Evolutionary conservation across 331 rosid genomes (phyloP), one percentile per base, ranked within the genome.

Genomic region (Spiraea crenata): DNA sequence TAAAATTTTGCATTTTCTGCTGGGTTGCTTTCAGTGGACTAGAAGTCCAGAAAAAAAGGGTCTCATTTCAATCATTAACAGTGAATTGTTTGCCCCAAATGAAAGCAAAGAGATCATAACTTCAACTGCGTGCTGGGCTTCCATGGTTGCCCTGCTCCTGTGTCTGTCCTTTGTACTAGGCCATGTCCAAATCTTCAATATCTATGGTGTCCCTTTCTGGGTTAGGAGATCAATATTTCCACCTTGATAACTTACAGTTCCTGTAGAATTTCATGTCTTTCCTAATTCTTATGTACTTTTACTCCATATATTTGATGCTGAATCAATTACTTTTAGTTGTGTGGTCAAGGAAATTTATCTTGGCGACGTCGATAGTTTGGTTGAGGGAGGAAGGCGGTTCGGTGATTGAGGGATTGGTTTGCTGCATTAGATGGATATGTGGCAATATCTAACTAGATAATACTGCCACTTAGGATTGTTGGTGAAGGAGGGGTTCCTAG

Each of bases 11-110:
- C 31, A 25, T 25, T 25, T 25, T 25, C n/a, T n/a, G n/a, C n/a
- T 25, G 31, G 31, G 31, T 15, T 20, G 20, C 60, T 77, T 84
- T 76, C 88, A 90, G 99, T 89, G 95, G 99, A 62, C 19, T 7
- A 85, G 99, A 91, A 86, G 95, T 77, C 99, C 97, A 17, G 99
- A 97, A 46, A 95, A 95, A 31, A 73, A 87, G 60, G 99, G 99
- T 95, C 97, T 9, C 99, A 95, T 49, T 95, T 89, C 85, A 89
- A 86, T 70, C 99, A 97, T 2, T 20, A n/a, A 82, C 67, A 89
- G 99, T 72, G 82, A 79, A 7, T 69, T 95, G 83, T 95, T 95
- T 70, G 39, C 86, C 20, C 79, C 90, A 5, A 71, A 9, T 59
- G 99, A 95, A 51, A 85, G 96, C 70, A 85, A 35, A 71, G 84